Evolutionary conservation across 2,329 filamentous ascomycete species (phyloP), one percentile per base, ranked within the genome.

Genomic region (Fusarium coffeatum): DNA sequence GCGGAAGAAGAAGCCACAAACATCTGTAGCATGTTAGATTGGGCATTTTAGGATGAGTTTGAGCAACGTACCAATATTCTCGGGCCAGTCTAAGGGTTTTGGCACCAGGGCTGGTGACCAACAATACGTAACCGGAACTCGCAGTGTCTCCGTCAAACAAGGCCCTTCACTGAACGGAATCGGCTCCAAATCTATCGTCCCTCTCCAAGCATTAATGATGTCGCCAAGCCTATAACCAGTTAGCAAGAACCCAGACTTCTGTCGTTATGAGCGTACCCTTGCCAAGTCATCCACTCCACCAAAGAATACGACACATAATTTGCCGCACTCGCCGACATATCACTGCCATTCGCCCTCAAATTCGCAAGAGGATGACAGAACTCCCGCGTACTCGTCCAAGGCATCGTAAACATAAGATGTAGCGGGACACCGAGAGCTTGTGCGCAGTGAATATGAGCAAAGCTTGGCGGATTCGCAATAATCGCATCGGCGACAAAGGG

Each of bases 221-320:
- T 72, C 70, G 1, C 70, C 69, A 12, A 72, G 54, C 2, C 69
- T 70, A 10, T 15, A 0, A 5, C 7, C 12, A 27, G 30, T 70
- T 1, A 58, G 55, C 7, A 50, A 1, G 0, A 11, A 2, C 5
- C 16, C 16, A 37, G 0, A 3, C 1, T 18, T 3, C 3, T 18
- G 1, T 6, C 16, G 1, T 10, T 2, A 11, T 1, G 1, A 8
- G 28, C 40, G 54, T 64, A 75, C 72, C 91, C 91, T 78, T 93
- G 91, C 91, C 91, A 93, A 20, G 91, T 91, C 80, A 93, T 84
- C 84, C 92, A 89, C 63, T 93, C 92, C 2, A 93, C 89, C 42
- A 93, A 82, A 2, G 87, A 86, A 70, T 93, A 93, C 0, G 89
- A 90, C 15, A 93, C 85, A 72, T 90, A 92, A 9, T 69, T 93